Evolutionary conservation across 352 stramenopile species (phyloP), one percentile per base, ranked within the genome.

Genomic region (Phytophthora kernoviae): DNA sequence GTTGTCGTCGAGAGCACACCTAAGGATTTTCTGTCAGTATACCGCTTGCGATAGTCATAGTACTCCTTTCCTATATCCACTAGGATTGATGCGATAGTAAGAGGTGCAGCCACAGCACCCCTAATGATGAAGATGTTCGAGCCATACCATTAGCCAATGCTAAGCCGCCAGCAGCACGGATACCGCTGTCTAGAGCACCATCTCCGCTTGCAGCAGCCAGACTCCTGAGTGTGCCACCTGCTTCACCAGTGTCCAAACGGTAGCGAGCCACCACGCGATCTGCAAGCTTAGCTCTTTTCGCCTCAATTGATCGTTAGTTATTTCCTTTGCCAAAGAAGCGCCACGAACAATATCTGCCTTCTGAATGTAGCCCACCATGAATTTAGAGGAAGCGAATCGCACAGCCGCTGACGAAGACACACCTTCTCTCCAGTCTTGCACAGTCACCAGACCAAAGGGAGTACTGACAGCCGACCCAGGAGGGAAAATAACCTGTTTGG

Each of bases 1-100:
- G 80, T 93, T 0, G 87, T 82, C 1, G 67, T 68, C 0, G 87
- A 94, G 0, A 91, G 67, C 39, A 92, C 70, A 18, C 82, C 82
- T 20, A 87, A 65, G 17, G 71, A 73, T 56, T 88, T 89, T 24
- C 83, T 68, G 53, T 92, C 82, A n/a, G 70, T 84, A 50, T 90
- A 78, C 26, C 84, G 84, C 42, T 88, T 77, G 34, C 87, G 83
- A 65, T 91, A 96, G 15, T 93, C 72, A 46, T 88, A 88, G 51
- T 93, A 96, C 51, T 96, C 87, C 39, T 93, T 93, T 12, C 87
- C 84, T 30, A 96, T 83, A 59, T 96, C 87, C 14, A 96, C 84
- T 2, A 96, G 69, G 43, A 96, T 96, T 24, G 87, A 93, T 5
- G 87, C 87, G 39, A 96, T 84, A 8, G 87, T 83, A 12, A 94